Evolutionary conservation across 2,329 filamentous ascomycete genomes (phyloP), one percentile per base, ranked within the genome.

Genomic region (Graphiopsis chlorocephala): DNA sequence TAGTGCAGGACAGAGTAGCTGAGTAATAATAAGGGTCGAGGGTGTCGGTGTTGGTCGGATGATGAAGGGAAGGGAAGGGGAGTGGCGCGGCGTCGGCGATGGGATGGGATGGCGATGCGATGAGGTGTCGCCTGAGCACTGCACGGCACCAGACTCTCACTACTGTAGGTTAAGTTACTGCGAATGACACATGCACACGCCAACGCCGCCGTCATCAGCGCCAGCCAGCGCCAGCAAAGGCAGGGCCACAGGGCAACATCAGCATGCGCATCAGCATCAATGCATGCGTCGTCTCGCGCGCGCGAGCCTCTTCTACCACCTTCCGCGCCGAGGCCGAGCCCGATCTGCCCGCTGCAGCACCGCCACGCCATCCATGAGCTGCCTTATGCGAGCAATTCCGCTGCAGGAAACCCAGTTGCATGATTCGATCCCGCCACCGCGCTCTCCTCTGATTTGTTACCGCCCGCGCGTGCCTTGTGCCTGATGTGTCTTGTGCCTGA

Each of bases 21-120:
- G 58, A 61, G 58, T 61, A 61, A 61, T 52, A 35, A 47, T 33
- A 59, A 59, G 56, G 56, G 38, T 59, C 56, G 48, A 52, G 20
- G 47, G 47, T 26, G 23, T 25, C 48, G 25, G 25, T 52, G 48
- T 52, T 25, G 35, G 31, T 42, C n/a, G 57, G 26, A 23, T 31
- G 42, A 25, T 58, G 58, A 48, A 61, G 58, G 56, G 56, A 17
- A 26, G 56, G n/a, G 38, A 20, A 45, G 20, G 26, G 35, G 25
- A 29, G 57, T 25, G 55, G 31, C 26, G 56, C 48, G 38, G 57
- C 57, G 38, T 60, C 38, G 48, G 57, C 57, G 29, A 17, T 25
- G 35, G 17, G 35, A 5, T n/a, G 15, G 5, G 35, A 42, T 15
- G 23, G 31, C n/a, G n/a, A n/a, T n/a, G 25, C 48, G 31, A 26